phyloP scores from a whole-genome alignment of 2,329 filamentous ascomycete genomes.

The Pseudocercospora pini-densiflorae region DNA sequence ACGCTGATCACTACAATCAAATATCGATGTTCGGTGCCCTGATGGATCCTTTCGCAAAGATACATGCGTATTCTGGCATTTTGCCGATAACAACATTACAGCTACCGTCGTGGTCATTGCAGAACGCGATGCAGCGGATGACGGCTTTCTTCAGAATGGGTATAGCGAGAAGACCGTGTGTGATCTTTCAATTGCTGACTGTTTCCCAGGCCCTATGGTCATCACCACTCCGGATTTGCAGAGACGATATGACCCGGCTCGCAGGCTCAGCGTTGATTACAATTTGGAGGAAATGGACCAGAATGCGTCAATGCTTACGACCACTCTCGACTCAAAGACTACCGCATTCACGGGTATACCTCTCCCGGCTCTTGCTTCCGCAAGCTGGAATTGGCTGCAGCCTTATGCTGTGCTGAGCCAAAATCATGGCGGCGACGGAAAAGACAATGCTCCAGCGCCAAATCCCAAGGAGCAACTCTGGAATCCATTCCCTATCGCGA shows the following conservation, averaged over 20 bases:
- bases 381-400: slow-evolving; percentile 11
- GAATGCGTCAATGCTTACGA: too few species aligned
- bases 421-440: too few species aligned
- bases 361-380: not conserved
- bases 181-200: too few species aligned
- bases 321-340: not conserved
- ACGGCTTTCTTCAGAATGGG: slow-evolving; percentile 13
- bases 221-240: slow-evolving; percentile 9
- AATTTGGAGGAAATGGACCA: not conserved
- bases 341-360: slow-evolving; percentile 1
- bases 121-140: slow-evolving; percentile 13
- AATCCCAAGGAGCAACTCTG: not conserved
- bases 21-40: slow-evolving; percentile 9
- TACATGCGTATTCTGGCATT: slow-evolving; percentile 18
- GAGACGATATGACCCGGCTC: not conserved
- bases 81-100: slow-evolving; percentile 14
- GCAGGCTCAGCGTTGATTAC: not conserved
- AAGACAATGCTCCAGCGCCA: not conserved
- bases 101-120: slow-evolving; percentile 14
- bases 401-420: not conserved
- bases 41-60: slow-evolving; percentile 9
- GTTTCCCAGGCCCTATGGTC: slow-evolving; percentile 1
- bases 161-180: too few species aligned
- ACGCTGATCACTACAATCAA: not conserved
- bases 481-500: slow-evolving; percentile 10